Percentiles rank a stretch among this genome's conserved stretches.
phyloP scores from a whole-genome alignment of 2,329 filamentous ascomycete genomes.

The Sphaceloma murrayae region DNA sequence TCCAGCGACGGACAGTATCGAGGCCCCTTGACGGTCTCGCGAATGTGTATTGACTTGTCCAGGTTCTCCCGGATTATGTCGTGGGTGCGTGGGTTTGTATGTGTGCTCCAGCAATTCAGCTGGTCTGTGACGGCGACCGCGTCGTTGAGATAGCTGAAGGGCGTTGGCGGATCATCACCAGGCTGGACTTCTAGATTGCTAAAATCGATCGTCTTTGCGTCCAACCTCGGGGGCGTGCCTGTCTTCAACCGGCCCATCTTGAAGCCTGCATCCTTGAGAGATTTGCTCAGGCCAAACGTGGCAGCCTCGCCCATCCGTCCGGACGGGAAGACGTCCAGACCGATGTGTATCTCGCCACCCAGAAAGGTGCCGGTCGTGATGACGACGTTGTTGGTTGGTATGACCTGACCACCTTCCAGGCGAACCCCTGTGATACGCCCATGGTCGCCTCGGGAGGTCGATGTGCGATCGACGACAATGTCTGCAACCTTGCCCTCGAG shows the following conservation, averaged over 20 bases:
- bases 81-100: constrained; percentile 77
- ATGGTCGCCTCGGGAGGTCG: constrained; percentile 41
- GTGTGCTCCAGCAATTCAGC: constrained; percentile 74
- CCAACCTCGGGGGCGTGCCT: constrained; percentile 82
- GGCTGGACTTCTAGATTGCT: constrained; percentile 58
- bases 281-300: constrained; percentile 86
- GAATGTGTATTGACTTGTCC: constrained; percentile 93
- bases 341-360: constrained; percentile 93
- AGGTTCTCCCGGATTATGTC: constrained; percentile 77
- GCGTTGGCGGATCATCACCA: constrained; percentile 76
- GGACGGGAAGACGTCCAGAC: constrained; percentile 67
- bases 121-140: constrained; percentile 70
- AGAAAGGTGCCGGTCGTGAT: constrained; percentile 96
- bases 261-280: constrained; percentile 78
- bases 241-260: constrained; percentile 86
- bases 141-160: constrained; percentile 85
- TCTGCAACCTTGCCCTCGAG: constrained; percentile 84
- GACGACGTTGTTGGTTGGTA: constrained; percentile 71
- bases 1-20: constrained; percentile 93
- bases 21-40: constrained; percentile 87
- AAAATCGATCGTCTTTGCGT: constrained; percentile 74
- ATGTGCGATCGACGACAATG: constrained; percentile 60
- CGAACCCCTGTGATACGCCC: constrained; percentile 75
- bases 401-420: constrained; percentile 75
- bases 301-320: constrained; percentile 91